Evolutionary conservation across 495 filamentous ascomycete genomes (phyloP), one percentile per base, ranked within the genome.

Genomic region (Hypoxylon crocopeplum): DNA sequence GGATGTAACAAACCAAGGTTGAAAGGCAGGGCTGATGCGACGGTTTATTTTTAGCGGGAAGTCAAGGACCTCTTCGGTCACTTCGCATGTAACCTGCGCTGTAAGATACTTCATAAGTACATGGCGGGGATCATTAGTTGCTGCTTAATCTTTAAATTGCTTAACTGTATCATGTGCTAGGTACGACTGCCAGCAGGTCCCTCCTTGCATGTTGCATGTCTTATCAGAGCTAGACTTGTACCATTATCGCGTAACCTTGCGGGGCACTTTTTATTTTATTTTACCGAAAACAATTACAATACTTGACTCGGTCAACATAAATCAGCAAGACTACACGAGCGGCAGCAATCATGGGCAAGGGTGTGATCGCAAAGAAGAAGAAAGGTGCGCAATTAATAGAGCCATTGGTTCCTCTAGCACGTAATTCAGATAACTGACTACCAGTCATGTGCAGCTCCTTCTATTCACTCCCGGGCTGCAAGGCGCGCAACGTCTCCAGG

Each of bases 401-500:
- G 24, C 10, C 19, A 41, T 48, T 15, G 24, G 12, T 33, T 33
- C 12, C 19, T 27, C 10, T n/a, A 20, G 24, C 8, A 22, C 5
- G 12, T n/a, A 3, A 7, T 17, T 41, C 13, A 42, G 16, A n/a
- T 27, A 53, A 39, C 47, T 66, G 17, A 69, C 41, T 1, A 59
- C 52, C 24, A 21, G 8, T 21, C n/a, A 34, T 48, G 5, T 48
- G 77, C 59, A 79, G 78, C 58, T 24, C 69, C 74, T 16, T 79
- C 76, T 7, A 34, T 82, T 42, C 88, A 88, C 73, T 90, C 90
- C 45, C 87, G 90, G 27, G 88, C 87, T 21, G 87, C 87, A 60
- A 81, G 87, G 64, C 85, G 91, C 44, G 89, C 82, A 32, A 83
- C 82, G 19, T 89, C 88, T 11, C 88, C 87, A 10, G 79, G 84